phyloP scores from a whole-genome alignment of 306 rosid genomes.

The Ormosia emarginata region DNA sequence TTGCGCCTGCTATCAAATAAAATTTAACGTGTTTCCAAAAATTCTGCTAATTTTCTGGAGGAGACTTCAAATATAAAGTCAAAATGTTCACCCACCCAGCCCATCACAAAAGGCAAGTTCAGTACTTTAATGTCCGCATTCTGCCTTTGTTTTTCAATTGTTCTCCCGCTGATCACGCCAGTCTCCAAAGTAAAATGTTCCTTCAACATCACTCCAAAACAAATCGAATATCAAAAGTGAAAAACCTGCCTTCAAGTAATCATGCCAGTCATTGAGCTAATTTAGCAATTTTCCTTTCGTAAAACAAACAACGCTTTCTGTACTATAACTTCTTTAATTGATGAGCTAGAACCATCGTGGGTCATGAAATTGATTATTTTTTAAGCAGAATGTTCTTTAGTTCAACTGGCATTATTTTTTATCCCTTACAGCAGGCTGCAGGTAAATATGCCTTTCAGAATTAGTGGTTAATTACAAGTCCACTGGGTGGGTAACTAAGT shows the following conservation, averaged over 20 bases:
- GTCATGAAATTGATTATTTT: background rate
- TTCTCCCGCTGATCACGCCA: conserved; percentile 38
- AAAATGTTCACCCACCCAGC: background rate
- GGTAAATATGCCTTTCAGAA: too few relatives aligned
- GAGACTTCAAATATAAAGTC: background rate
- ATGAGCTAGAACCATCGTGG: background rate
- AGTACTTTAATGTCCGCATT: background rate
- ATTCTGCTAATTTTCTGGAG: conserved; percentile 14
- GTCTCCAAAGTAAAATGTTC: background rate
- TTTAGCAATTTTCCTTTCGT: conserved; percentile 1
- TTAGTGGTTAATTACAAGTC: too few relatives aligned
- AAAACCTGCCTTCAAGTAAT: conserved; percentile 18
- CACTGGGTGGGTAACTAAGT: too few relatives aligned
- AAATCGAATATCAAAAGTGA: conserved; percentile 4
- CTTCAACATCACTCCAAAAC: conserved; percentile 31
- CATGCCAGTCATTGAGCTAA: conserved; percentile 3
- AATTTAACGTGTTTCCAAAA: background rate
- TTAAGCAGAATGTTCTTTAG: background rate
- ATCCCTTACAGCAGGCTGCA: background rate
- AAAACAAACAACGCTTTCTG: background rate
- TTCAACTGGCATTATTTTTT: background rate
- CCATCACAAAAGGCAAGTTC: conserved; percentile 14
- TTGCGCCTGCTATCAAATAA: background rate
- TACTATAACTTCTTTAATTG: background rate
- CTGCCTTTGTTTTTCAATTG: conserved; percentile 4